Evolutionary conservation across 345 rosid species (phyloP).

Genomic region (Dipteronia dyeriana): DNA sequence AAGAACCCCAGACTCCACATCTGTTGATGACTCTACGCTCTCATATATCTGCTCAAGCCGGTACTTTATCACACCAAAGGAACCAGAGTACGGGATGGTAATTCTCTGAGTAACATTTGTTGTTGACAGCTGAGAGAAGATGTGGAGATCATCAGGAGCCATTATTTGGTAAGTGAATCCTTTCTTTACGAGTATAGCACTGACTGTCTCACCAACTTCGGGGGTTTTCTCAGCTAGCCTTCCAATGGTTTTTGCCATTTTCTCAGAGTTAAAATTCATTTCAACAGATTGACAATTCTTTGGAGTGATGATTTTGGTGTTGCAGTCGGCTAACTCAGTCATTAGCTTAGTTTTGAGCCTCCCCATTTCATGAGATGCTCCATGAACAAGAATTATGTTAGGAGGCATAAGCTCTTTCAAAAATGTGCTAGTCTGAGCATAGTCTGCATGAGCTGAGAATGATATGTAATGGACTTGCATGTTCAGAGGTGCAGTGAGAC

Average conservation of each 20-base stretch:
- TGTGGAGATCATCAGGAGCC: slow-evolving; percentile 96
- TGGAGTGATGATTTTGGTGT: slow-evolving; percentile 78
- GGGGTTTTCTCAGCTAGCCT: slow-evolving; percentile 85
- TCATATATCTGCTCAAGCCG: slow-evolving; percentile 85
- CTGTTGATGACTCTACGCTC: slow-evolving; percentile 69
- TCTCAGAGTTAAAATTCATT: slow-evolving; percentile 79
- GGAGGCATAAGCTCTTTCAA: slow-evolving; percentile 94
- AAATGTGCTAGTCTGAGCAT: slow-evolving; percentile 91
- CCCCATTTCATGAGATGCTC: slow-evolving; percentile 92
- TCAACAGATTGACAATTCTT: slow-evolving; percentile 94
- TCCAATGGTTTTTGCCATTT: slow-evolving; percentile 92
- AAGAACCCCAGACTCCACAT: slow-evolving; percentile 73
- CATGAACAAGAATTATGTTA: slow-evolving; percentile 90
- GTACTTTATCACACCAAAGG: slow-evolving; percentile 78
- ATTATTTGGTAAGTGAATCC: slow-evolving; percentile 94
- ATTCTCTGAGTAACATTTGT: slow-evolving; percentile 80
- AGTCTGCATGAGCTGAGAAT: slow-evolving; percentile 95
- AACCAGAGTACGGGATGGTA: slow-evolving; percentile 75
- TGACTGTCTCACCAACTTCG: slow-evolving; percentile 72
- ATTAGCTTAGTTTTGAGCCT: slow-evolving; percentile 87
- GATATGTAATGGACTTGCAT: slow-evolving; percentile 95
- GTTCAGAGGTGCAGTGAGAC: slow-evolving; percentile 80
- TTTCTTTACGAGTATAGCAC: slow-evolving; percentile 86
- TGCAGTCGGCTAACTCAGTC: slow-evolving; percentile 74
- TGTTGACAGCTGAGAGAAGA: slow-evolving; percentile 92